These are phyloP conservation scores for Populus hybrid DNA, from an alignment of 441 rosid species.

Conservation along the genomic window DNA sequence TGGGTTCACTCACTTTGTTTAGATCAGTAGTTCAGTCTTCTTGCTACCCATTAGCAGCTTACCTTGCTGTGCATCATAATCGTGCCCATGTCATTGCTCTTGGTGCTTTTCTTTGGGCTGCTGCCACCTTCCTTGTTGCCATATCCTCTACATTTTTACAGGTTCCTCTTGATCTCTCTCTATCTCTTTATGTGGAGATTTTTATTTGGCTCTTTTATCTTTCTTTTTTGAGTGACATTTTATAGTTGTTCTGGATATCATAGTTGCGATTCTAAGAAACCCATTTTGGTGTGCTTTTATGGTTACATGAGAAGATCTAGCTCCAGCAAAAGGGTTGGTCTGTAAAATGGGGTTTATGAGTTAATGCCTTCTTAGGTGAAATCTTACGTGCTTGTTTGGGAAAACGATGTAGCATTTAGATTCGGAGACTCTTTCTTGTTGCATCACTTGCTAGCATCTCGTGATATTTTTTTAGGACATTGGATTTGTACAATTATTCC, in stretches of 20 bases:
- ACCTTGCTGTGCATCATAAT: slow-evolving; percentile 63
- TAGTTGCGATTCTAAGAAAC: not conserved
- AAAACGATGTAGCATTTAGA: not conserved
- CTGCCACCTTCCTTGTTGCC: slow-evolving; percentile 90
- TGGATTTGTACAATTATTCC: too few relatives aligned
- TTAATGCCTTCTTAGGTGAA: too few relatives aligned
- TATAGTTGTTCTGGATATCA: not conserved
- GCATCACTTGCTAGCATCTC: too few relatives aligned
- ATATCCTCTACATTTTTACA: slow-evolving; percentile 78
- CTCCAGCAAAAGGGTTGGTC: too few relatives aligned
- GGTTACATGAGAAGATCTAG: not conserved
- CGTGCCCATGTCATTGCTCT: slow-evolving; percentile 88
- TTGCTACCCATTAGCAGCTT: slow-evolving; percentile 85
- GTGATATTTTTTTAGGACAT: too few relatives aligned
- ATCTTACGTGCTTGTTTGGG: not conserved
- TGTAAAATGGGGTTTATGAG: too few relatives aligned
- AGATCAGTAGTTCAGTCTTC: slow-evolving; percentile 85
- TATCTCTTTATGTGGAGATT: not conserved
- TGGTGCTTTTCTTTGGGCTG: slow-evolving; percentile 90
- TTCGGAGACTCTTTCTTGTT: too few relatives aligned
- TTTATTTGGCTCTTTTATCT: not conserved
- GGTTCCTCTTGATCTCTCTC: slow-evolving; percentile 34
- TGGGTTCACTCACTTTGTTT: slow-evolving; percentile 72
- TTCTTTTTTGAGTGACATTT: not conserved
- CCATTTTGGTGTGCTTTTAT: not conserved